Evolutionary conservation across 768 basidiomycete genomes (phyloP), one percentile per base, ranked within the genome.

Genomic region (Rhizopogon rudus): DNA sequence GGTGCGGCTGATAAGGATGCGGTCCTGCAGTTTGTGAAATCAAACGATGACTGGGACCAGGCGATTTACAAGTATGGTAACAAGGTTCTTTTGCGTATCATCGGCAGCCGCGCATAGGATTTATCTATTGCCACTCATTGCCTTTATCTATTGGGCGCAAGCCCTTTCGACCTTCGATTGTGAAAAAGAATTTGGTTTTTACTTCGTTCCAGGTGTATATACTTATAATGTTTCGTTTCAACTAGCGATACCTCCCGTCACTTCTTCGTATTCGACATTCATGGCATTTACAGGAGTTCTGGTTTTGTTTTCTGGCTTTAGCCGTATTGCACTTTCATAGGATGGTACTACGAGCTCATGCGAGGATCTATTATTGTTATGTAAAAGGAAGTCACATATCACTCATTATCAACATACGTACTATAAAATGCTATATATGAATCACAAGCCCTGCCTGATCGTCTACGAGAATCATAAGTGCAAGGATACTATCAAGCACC

Each of bases 31-130:
- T 75, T 78, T 57, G 73, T 88, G 43, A 67, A 74, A 8, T 77
- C 76, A 12, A 79, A 86, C 57, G 71, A 69, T n/a, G 81, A 87
- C 45, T 89, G 88, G 88, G 74, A 78, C 55, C 69, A 74, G 9
- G 74, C 80, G 6, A 68, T 77, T 31, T 63, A 75, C 9, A 66
- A 71, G 29, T 69, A 75, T 53, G 71, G 76, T 3, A 68, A 67
- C 54, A 89, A 87, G 66, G 72, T 89, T 17, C 71, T 79, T 0
- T 72, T 91, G 22, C 79, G 81, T 46, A 73, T 89, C 54, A 70
- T 70, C 7, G 69, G 69, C 48, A 70, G 68, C 43, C 60, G 60
- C 9, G 66, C 56, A 22, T 70, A 61, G 44, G 35, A 16, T 33
- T 51, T n/a, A 17, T 28, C 44, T 44, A 28, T 33, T 64, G 57